Evolutionary conservation across 768 basidiomycete species (phyloP), one percentile per base, ranked within the genome.

Genomic region (Saitozyma podzolica): DNA sequence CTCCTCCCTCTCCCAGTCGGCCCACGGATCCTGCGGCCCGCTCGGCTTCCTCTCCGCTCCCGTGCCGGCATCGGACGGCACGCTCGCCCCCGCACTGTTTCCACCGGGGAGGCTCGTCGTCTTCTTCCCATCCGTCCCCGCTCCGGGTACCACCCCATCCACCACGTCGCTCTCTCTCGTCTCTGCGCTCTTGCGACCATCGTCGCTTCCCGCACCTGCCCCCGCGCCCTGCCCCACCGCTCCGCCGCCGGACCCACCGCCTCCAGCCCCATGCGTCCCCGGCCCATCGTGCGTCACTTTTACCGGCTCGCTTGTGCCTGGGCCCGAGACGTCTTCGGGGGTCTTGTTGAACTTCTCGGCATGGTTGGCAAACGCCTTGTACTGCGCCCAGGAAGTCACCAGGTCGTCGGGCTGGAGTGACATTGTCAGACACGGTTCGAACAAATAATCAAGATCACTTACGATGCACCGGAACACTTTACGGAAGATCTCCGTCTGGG

Each of bases 341-440:
- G 65, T 63, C 54, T 66, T 67, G 68, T 78, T 79, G 72, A 79
- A 78, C 64, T 80, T 79, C 43, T 79, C 78, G 20, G 74, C 77
- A 57, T 80, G 78, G 48, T 66, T 78, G 51, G 88, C 81, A 70
- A 90, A 97, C 65, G 94, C 90, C 75, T 88, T 94, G 80, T 88
- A 97, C 73, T 92, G 89, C 73, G 93, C 93, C 95, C 95, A 99
- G 0, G 94, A 95, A 1, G 88, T 88, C 63, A 97, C 86, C 20
- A 87, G 83, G 76, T 99, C 94, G 77, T 98, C 95, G 6, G 96
- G 95, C 58, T 77, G 40, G 16, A n/a, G 14, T 17, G 2, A 17
- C n/a, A 11, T 13, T 47, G 45, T 47, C 45, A 47, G 45, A 11
- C 2, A 47, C 13, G 45, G n/a, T n/a, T n/a, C n/a, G n/a, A n/a